Conservation (phyloP, 352 stramenopile species). For the Globisporangium cederbergense region DNA sequence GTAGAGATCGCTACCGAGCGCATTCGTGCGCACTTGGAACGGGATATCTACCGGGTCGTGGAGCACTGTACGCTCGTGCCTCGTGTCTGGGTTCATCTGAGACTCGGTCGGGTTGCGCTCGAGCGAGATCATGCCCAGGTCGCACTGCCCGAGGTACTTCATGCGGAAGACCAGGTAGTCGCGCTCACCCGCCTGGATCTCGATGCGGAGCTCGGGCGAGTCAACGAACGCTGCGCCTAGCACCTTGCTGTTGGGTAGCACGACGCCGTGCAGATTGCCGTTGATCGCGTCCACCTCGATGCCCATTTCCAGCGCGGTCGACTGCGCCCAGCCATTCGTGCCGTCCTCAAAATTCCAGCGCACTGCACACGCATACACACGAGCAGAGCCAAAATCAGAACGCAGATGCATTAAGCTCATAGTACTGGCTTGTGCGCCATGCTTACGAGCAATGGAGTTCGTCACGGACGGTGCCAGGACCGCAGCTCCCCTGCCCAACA, state of each 20-base stretch:
- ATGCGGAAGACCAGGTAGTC: conserved; percentile 61
- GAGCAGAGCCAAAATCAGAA: neutral
- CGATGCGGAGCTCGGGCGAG: conserved; percentile 52
- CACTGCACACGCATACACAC: conserved; percentile 22
- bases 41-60: conserved; percentile 51
- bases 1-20: conserved; percentile 43
- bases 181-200: conserved; percentile 41
- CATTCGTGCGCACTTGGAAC: conserved; percentile 34
- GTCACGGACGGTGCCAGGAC: conserved; percentile 21
- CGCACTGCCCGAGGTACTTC: conserved; percentile 54
- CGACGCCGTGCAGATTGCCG: conserved; percentile 37
- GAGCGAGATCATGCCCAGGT: conserved; percentile 48
- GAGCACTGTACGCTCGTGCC: conserved; percentile 27
- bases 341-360: conserved; percentile 63
- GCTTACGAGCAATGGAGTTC: conserved; percentile 37
- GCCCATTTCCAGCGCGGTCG: conserved; percentile 59
- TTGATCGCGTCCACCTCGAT: conserved; percentile 51
- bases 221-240: conserved; percentile 45
- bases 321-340: conserved; percentile 56
- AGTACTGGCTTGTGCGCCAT: no score
- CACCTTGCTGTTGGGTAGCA: conserved; percentile 31
- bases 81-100: conserved; percentile 21
- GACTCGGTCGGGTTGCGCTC: conserved; percentile 42
- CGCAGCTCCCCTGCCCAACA: neutral
- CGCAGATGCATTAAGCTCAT: neutral